phyloP scores from a whole-genome alignment of 2,329 filamentous ascomycete species.

The Penicillium sp. region DNA sequence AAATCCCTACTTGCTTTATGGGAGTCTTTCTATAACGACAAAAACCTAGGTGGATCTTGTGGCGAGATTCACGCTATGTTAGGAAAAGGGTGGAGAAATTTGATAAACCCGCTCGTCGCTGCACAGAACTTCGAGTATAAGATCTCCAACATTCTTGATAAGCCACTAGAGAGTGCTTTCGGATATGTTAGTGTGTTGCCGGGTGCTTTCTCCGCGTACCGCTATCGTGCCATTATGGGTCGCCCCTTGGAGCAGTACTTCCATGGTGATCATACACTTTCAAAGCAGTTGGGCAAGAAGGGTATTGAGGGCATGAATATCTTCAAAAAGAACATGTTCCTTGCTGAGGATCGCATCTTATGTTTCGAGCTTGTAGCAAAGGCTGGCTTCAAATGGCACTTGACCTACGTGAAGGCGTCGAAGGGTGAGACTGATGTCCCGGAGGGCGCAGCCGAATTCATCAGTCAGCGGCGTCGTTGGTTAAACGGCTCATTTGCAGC shows the following conservation, averaged over 20 bases:
- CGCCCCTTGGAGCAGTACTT: conserved; percentile 96
- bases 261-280: conserved; percentile 95
- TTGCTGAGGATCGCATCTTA: conserved; percentile 98
- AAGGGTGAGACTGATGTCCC: conserved; percentile 99
- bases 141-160: conserved; percentile 97
- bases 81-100: conserved; percentile 81
- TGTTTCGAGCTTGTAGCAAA: conserved; percentile 98
- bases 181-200: conserved; percentile 96
- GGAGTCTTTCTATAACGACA: conserved; percentile 99
- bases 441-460: conserved; percentile 92
- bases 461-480: conserved; percentile 94
- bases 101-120: conserved; percentile 89
- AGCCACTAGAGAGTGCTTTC: conserved; percentile 91
- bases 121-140: conserved; percentile 99
- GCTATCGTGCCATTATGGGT: conserved; percentile 96
- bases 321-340: conserved; percentile 99
- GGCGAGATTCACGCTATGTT: conserved; percentile 98
- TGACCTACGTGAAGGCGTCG: conserved; percentile 96
- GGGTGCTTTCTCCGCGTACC: conserved; percentile 95
- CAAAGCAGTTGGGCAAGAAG: conserved; percentile 92
- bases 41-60: conserved; percentile 93
- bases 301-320: conserved; percentile 99
- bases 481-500: conserved; percentile 97
- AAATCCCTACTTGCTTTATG: conserved; percentile 88
- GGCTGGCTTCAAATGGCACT: conserved; percentile 96